Conservation (phyloP, 352 stramenopile genomes). For the Pythium brachiatum region DNA sequence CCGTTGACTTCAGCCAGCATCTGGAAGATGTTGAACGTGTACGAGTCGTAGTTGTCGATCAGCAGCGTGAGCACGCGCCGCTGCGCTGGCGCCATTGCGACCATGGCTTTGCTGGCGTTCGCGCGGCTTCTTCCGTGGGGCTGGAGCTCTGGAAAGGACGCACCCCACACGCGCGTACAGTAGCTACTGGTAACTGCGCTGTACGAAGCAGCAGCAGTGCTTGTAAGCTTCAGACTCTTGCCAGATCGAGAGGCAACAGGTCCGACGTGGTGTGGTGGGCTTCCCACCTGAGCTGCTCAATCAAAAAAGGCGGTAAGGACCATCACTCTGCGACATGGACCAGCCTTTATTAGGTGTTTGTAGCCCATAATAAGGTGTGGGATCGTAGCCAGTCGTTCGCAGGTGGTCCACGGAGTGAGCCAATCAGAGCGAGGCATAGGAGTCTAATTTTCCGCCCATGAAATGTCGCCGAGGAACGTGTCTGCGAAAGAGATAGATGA, state of each 20-base stretch:
- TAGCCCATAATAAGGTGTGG: conserved; percentile 1
- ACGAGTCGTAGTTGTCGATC: conserved; percentile 98
- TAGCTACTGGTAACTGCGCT: not conserved
- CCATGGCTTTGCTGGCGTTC: conserved; percentile 12
- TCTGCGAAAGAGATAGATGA: too few relatives aligned
- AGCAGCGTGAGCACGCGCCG: conserved; percentile 75
- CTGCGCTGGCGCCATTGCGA: conserved; percentile 25
- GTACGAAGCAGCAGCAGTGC: too few relatives aligned
- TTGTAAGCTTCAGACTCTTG: too few relatives aligned
- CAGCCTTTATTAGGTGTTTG: not conserved
- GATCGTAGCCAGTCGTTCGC: conserved; percentile 3
- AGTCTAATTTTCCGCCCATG: not conserved
- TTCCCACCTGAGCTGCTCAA: not conserved
- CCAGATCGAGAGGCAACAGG: not conserved
- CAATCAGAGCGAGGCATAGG: conserved; percentile 15
- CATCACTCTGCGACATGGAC: conserved; percentile 9
- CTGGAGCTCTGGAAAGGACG: not conserved
- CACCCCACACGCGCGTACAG: not conserved
- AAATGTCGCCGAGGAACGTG: conserved; percentile 31
- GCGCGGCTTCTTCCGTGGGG: not conserved
- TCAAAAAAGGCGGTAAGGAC: conserved; percentile 1
- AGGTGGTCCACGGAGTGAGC: not conserved
- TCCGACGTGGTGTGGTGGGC: not conserved
- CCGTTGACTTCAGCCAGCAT: conserved; percentile 92
- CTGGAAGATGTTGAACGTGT: conserved; percentile 97